These are phyloP conservation scores for Lathyrus sativus DNA, from an alignment of 306 rosid genomes.

Conservation along the genomic window DNA sequence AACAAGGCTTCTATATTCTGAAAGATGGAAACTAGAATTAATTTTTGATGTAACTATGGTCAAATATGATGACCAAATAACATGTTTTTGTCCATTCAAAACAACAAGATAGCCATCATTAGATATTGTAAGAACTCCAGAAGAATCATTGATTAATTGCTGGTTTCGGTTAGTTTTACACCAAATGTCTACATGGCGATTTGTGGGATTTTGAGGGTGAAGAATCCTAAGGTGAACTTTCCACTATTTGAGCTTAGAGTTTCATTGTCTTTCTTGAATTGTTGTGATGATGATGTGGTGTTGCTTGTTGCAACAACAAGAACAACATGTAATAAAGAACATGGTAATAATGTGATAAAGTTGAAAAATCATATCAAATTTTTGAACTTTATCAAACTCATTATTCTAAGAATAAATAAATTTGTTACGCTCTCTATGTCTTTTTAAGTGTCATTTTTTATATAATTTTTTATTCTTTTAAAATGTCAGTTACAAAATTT, in stretches of 20 bases:
- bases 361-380: too few species aligned
- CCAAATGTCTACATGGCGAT: not conserved
- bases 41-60: not conserved
- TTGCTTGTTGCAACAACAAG: too few species aligned
- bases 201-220: conserved; percentile 5
- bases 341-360: too few species aligned
- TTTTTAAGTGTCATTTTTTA: too few species aligned
- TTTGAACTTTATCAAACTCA: too few species aligned
- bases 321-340: too few species aligned
- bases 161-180: conserved; percentile 21
- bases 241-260: conserved; percentile 5
- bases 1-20: conserved; percentile 45
- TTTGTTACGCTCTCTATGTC: too few species aligned
- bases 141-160: conserved; percentile 26
- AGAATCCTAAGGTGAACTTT: conserved; percentile 20
- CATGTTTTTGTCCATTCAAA: conserved; percentile 28
- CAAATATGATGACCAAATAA: conserved; percentile 46
- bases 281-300: not conserved
- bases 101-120: conserved; percentile 36
- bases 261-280: not conserved
- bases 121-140: conserved; percentile 28
- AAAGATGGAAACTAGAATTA: conserved; percentile 35
- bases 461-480: too few species aligned
- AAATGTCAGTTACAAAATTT: too few species aligned
- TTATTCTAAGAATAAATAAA: too few species aligned